A percentile compares a stretch with the other conserved stretches of the same genome.
These are phyloP conservation scores for Suillus weaverae DNA, from an alignment of 768 basidiomycete species.

Conservation along the genomic window DNA sequence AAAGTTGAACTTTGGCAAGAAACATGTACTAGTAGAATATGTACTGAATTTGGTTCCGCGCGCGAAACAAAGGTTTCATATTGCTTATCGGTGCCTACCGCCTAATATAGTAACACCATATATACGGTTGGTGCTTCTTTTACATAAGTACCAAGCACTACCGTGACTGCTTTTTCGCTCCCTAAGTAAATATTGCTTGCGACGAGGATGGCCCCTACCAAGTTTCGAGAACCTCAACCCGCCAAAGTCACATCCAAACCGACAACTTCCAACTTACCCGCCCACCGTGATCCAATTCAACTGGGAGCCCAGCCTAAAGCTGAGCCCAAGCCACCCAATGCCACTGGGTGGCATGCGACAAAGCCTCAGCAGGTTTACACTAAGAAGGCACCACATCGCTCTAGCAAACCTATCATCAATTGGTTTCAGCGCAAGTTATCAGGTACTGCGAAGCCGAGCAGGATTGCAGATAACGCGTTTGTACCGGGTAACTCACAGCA, in stretches of 20 bases:
- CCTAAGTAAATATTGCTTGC: slow-evolving; percentile 8
- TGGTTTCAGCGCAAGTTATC: slow-evolving; percentile 89
- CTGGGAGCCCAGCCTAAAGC: slow-evolving; percentile 15
- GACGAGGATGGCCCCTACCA: slow-evolving; percentile 14
- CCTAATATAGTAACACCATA: not conserved
- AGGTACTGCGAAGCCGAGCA: slow-evolving; percentile 61
- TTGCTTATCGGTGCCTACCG: not conserved
- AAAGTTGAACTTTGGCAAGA: slow-evolving; percentile 16
- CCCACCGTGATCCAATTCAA: not conserved
- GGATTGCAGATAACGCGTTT: slow-evolving; percentile 36
- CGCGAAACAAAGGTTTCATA: not conserved
- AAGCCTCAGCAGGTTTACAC: slow-evolving; percentile 37
- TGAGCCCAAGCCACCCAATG: slow-evolving; percentile 15
- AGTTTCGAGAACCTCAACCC: slow-evolving; percentile 14
- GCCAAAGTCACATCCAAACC: slow-evolving; percentile 19
- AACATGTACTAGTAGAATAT: not conserved
- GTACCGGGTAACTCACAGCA: slow-evolving; percentile 15
- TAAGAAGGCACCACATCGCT: slow-evolving; percentile 67
- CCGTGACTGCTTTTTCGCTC: not conserved
- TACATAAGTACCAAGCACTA: not conserved
- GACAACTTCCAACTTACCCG: slow-evolving; percentile 1
- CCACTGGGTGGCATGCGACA: slow-evolving; percentile 20
- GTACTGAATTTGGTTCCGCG: slow-evolving; percentile 5
- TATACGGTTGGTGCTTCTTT: not conserved
- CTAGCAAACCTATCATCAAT: slow-evolving; percentile 84